These are phyloP conservation scores for Aphanomyces astaci DNA, from an alignment of 352 stramenopile species.

Conservation along the genomic window DNA sequence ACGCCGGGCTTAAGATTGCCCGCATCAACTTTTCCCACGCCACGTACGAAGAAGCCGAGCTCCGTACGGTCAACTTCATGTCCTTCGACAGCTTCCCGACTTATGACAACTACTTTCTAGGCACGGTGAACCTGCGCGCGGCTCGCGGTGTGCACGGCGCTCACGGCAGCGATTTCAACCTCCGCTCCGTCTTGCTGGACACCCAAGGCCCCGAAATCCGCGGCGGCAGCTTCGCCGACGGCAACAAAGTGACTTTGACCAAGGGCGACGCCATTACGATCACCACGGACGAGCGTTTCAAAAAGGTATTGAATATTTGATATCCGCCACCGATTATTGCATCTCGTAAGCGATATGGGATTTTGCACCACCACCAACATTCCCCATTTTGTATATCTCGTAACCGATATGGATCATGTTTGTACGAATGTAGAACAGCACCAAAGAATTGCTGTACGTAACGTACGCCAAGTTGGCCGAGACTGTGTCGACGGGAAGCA, in stretches of 20 bases:
- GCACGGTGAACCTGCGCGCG: slow-evolving; percentile 66
- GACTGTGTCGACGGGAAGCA: slow-evolving; percentile 78
- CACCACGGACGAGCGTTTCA: slow-evolving; percentile 73
- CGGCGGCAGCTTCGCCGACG: slow-evolving; percentile 84
- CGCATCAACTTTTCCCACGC: slow-evolving; percentile 95
- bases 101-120: background rate
- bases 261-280: slow-evolving; percentile 81
- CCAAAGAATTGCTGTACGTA: slow-evolving; percentile 86
- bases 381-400: too few species aligned
- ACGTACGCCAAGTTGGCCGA: slow-evolving; percentile 86
- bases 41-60: slow-evolving; percentile 73
- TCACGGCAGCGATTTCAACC: slow-evolving; percentile 65
- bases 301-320: too few species aligned
- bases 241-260: slow-evolving; percentile 79
- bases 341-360: too few species aligned
- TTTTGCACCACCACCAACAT: too few species aligned
- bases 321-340: too few species aligned
- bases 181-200: slow-evolving; percentile 89
- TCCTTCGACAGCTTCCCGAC: too few species aligned
- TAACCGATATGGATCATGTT: too few species aligned
- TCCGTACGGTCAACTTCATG: too few species aligned
- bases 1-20: slow-evolving; percentile 87
- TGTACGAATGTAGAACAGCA: slow-evolving; percentile 52
- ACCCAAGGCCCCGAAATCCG: slow-evolving; percentile 94
- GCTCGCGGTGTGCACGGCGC: slow-evolving; percentile 67